A percentile compares a stretch with the other conserved stretches of the same genome.
Evolutionary conservation across 2,329 filamentous ascomycete species (phyloP).

Genomic region (Fusarium penzigii): DNA sequence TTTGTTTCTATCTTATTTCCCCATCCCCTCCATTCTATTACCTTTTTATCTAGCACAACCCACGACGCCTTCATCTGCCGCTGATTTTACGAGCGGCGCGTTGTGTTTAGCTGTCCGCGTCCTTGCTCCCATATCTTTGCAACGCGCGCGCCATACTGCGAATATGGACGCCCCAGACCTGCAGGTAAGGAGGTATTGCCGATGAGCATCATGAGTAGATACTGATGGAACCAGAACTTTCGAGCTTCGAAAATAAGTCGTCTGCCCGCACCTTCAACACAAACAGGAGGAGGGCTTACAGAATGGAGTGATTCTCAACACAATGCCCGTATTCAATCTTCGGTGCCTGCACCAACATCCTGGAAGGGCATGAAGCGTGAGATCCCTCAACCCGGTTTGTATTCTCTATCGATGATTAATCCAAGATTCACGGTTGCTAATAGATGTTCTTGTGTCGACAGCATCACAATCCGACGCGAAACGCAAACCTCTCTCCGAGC

Average conservation of each 20-base stretch:
- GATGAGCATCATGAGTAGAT: background rate
- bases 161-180: constrained; percentile 37
- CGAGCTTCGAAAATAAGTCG: constrained; percentile 35
- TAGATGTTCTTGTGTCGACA: constrained; percentile 25
- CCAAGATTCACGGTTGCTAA: constrained; percentile 12
- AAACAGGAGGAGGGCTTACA: constrained; percentile 41
- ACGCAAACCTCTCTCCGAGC: constrained; percentile 58
- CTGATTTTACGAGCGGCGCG: constrained; percentile 30
- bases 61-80: constrained; percentile 28
- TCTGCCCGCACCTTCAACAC: constrained; percentile 32
- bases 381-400: constrained; percentile 45
- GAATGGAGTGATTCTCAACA: constrained; percentile 63
- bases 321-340: constrained; percentile 53
- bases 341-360: constrained; percentile 39
- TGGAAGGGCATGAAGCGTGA: constrained; percentile 53
- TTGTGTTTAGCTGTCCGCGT: constrained; percentile 39
- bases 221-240: constrained; percentile 21
- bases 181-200: constrained; percentile 23
- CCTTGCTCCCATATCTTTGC: constrained; percentile 25
- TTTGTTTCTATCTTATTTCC: constrained; percentile 4
- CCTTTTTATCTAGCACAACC: constrained; percentile 6
- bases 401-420: background rate
- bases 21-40: background rate
- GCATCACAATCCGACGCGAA: constrained; percentile 59
- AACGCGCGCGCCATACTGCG: constrained; percentile 23